phyloP scores from a whole-genome alignment of 805 yeast species.

The Candida ortonii region DNA sequence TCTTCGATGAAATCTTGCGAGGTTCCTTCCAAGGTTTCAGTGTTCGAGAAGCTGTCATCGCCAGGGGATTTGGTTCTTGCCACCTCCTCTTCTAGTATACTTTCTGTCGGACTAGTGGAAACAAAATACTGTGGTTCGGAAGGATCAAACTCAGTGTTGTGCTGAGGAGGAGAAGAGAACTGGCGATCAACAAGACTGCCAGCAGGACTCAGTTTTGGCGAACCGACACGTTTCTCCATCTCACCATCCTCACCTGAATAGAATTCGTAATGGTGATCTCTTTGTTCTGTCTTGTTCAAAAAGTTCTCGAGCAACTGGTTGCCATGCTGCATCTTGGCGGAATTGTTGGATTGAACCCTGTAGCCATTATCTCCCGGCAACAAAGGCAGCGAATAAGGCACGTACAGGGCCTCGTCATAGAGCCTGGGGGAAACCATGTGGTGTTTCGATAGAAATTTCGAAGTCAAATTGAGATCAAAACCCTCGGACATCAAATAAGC shows the following conservation, averaged over 20 bases:
- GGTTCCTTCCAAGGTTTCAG: neutral
- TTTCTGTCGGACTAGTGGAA: constrained; percentile 33
- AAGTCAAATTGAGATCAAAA: constrained; percentile 60
- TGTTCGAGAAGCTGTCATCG: neutral
- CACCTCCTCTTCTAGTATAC: constrained; percentile 24
- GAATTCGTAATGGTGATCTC: constrained; percentile 90
- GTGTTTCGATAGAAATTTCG: constrained; percentile 58
- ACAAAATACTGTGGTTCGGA: constrained; percentile 91
- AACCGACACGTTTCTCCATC: constrained; percentile 9
- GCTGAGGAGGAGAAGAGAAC: constrained; percentile 34
- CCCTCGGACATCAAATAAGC: constrained; percentile 90
- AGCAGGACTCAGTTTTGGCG: constrained; percentile 24
- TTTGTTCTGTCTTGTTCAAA: constrained; percentile 76
- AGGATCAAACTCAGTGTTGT: constrained; percentile 70
- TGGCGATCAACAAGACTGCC: constrained; percentile 19
- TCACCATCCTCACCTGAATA: constrained; percentile 71
- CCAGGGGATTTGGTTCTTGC: constrained; percentile 5
- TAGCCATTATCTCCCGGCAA: constrained; percentile 80
- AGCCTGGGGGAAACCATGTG: constrained; percentile 85
- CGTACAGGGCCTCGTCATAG: constrained; percentile 91
- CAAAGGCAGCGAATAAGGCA: constrained; percentile 83
- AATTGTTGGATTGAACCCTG: constrained; percentile 67
- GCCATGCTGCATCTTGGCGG: constrained; percentile 38
- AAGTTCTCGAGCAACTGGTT: constrained; percentile 65
- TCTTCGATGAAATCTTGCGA: neutral